A percentile compares a stretch with the other conserved stretches of the same genome.
These are phyloP conservation scores for grape (Vitis vinifera) DNA, from an alignment of 164 flowering plant species.

Conservation along the genomic window ASM3070453v1 NC_081812.1:16803001-16803500, in stretches of 20 bases:
- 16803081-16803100: background rate
- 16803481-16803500: background rate
- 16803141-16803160: conserved; percentile 2
- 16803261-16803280: conserved; percentile 5
- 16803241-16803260: conserved; percentile 8
- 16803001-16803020: background rate
- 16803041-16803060: conserved; percentile 31
- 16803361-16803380: conserved; percentile 7
- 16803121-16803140: background rate
- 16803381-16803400: background rate
- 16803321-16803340: conserved; percentile 1
- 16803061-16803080: conserved; percentile 14
- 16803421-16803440: background rate
- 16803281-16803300: background rate
- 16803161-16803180: background rate
- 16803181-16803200: background rate
- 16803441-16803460: background rate
- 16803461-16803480: background rate
- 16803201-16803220: background rate
- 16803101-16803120: background rate
- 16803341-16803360: background rate
- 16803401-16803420: background rate
- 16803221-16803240: background rate
- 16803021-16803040: conserved; percentile 22
- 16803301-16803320: conserved; percentile 1